Percentiles rank a stretch among this genome's conserved stretches.
Evolutionary conservation across 768 basidiomycete species (phyloP).

Genomic region (Gloeophyllum trabeum): DNA sequence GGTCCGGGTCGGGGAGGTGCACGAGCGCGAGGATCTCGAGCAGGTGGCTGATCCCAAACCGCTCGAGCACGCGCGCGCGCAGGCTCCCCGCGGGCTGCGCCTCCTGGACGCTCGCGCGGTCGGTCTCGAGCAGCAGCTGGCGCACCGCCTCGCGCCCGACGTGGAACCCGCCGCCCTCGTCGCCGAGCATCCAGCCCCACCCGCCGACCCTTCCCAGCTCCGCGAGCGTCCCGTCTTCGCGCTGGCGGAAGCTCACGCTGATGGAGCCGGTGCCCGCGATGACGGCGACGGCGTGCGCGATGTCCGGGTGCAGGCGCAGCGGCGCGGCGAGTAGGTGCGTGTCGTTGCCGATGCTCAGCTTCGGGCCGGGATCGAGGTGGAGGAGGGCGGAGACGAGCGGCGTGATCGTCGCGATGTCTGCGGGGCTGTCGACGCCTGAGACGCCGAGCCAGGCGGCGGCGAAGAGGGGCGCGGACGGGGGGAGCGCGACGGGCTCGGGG

Average conservation of each 20-base stretch:
- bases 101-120: slow-evolving; percentile 27
- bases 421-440: slow-evolving; percentile 70
- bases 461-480: slow-evolving; percentile 28
- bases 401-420: slow-evolving; percentile 45
- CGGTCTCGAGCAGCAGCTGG: slow-evolving; percentile 47
- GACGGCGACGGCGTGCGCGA: slow-evolving; percentile 53
- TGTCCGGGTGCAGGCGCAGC: slow-evolving; percentile 46
- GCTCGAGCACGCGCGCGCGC: slow-evolving; percentile 33
- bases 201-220: slow-evolving; percentile 68
- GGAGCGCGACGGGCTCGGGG: slow-evolving; percentile 23
- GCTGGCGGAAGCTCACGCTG: slow-evolving; percentile 50
- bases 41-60: slow-evolving; percentile 43
- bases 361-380: slow-evolving; percentile 39
- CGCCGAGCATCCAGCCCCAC: slow-evolving; percentile 80
- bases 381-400: slow-evolving; percentile 44
- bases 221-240: slow-evolving; percentile 26
- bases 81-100: slow-evolving; percentile 18
- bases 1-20: slow-evolving; percentile 46
- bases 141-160: slow-evolving; percentile 71
- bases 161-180: slow-evolving; percentile 76
- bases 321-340: slow-evolving; percentile 79
- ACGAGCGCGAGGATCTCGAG: slow-evolving; percentile 57
- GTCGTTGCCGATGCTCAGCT: slow-evolving; percentile 66
- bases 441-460: slow-evolving; percentile 75
- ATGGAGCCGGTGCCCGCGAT: slow-evolving; percentile 80